These are phyloP conservation scores for Hypoxylon lenormandii DNA, from an alignment of 495 filamentous ascomycete species.

Conservation along the genomic window DNA sequence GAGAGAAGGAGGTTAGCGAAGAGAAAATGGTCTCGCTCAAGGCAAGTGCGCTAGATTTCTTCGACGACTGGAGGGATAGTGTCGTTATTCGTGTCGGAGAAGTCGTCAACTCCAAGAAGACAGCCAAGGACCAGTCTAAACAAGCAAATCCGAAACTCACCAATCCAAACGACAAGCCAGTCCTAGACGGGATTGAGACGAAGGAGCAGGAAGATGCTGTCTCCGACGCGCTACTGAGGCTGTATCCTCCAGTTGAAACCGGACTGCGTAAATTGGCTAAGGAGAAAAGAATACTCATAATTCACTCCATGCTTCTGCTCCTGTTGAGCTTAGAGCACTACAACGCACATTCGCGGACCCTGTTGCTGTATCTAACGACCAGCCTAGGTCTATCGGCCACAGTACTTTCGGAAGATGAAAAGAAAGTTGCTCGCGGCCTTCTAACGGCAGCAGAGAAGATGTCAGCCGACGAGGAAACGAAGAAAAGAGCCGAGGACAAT, in stretches of 20 bases:
- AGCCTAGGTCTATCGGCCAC: constrained; percentile 74
- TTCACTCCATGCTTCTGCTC: constrained; percentile 75
- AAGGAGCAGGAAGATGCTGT: constrained; percentile 40
- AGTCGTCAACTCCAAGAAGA: constrained; percentile 70
- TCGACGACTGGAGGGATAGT: constrained; percentile 73
- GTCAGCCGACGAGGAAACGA: constrained; percentile 73
- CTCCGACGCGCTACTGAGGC: constrained; percentile 63
- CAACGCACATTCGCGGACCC: constrained; percentile 76
- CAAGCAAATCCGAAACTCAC: constrained; percentile 34
- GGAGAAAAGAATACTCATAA: constrained; percentile 60
- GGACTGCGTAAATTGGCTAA: constrained; percentile 54
- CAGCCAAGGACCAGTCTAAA: constrained; percentile 47
- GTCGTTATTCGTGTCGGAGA: constrained; percentile 73
- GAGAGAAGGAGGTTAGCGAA: constrained; percentile 54
- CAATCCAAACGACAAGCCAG: constrained; percentile 1
- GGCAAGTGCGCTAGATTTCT: constrained; percentile 60
- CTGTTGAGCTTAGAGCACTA: constrained; percentile 86
- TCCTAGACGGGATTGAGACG: constrained; percentile 33
- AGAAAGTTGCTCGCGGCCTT: constrained; percentile 77
- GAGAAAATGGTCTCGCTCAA: constrained; percentile 55
- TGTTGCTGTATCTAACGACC: constrained; percentile 76
- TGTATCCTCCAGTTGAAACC: constrained; percentile 63
- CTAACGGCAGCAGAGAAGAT: constrained; percentile 79
- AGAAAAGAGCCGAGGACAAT: constrained; percentile 75
- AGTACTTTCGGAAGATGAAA: constrained; percentile 77